These are phyloP conservation scores for Pyronema domesticum DNA, from an alignment of 495 filamentous ascomycete genomes.

Conservation along the genomic window DNA sequence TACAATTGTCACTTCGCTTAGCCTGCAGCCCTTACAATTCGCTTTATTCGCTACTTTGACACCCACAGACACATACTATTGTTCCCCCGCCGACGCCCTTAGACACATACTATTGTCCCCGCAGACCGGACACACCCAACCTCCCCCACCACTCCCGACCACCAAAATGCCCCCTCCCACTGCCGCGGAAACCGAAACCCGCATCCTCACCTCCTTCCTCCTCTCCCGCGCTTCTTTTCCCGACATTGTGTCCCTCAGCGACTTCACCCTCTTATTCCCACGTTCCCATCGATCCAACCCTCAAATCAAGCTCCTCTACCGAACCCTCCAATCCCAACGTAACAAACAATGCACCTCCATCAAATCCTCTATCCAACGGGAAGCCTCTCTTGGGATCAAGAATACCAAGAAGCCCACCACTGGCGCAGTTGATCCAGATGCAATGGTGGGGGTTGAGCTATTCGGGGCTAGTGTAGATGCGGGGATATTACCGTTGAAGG, in stretches of 20 bases:
- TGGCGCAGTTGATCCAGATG: conserved; percentile 40
- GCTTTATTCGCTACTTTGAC: too few species aligned
- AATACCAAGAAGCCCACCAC: conserved; percentile 39
- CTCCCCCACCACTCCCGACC: too few species aligned
- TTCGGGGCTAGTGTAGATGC: not conserved
- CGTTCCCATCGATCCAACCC: conserved; percentile 48
- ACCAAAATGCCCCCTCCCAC: too few species aligned
- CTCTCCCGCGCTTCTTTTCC: conserved; percentile 57
- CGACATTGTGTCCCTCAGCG: conserved; percentile 49
- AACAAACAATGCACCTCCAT: conserved; percentile 50
- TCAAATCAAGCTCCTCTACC: conserved; percentile 56
- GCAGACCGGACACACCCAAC: too few species aligned
- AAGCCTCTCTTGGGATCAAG: conserved; percentile 44
- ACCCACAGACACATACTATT: too few species aligned
- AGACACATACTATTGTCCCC: too few species aligned
- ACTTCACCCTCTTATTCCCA: conserved; percentile 65
- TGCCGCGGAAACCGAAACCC: conserved; percentile 28
- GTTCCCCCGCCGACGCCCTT: too few species aligned
- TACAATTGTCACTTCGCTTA: too few species aligned
- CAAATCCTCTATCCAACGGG: conserved; percentile 45
- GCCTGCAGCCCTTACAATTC: too few species aligned
- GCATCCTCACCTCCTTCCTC: conserved; percentile 64
- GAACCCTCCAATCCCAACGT: conserved; percentile 56
- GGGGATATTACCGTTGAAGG: conserved; percentile 46
- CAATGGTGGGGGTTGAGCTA: conserved; percentile 53